phyloP scores from a whole-genome alignment of 2,329 filamentous ascomycete species.

The Onygena corvina region DNA sequence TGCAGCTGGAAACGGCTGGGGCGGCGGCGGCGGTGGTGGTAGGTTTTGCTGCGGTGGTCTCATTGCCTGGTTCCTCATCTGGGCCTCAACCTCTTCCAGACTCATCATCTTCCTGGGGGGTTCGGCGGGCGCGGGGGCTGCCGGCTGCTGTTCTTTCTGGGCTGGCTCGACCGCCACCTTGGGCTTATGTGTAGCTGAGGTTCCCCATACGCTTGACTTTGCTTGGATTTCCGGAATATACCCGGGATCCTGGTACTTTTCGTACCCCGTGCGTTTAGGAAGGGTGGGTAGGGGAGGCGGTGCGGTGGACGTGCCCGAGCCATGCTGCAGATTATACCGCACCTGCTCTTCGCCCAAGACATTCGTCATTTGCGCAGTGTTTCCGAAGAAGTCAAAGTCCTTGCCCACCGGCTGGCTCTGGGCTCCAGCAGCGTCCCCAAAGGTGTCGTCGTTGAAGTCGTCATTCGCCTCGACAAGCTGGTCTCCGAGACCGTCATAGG shows the following conservation, averaged over 20 bases:
- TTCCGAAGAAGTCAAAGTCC: conserved; percentile 94
- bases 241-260: conserved; percentile 74
- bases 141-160: conserved; percentile 8
- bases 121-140: conserved; percentile 17
- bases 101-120: conserved; percentile 73
- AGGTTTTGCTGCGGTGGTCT: conserved; percentile 22
- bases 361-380: conserved; percentile 73
- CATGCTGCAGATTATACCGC: conserved; percentile 64
- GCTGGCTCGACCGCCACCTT: conserved; percentile 19
- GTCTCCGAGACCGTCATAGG: conserved; percentile 88
- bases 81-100: conserved; percentile 89
- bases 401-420: conserved; percentile 55
- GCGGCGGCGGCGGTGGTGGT: conserved; percentile 20
- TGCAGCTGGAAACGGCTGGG: conserved; percentile 1
- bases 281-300: conserved; percentile 31
- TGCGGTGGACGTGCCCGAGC: conserved; percentile 19
- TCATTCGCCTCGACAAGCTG: conserved; percentile 85
- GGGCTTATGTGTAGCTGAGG: conserved; percentile 46
- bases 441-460: conserved; percentile 94
- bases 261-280: conserved; percentile 70
- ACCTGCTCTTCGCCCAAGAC: conserved; percentile 86
- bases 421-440: conserved; percentile 45
- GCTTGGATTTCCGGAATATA: conserved; percentile 84
- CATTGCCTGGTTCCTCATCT: conserved; percentile 49
- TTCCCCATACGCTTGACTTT: conserved; percentile 85